These are phyloP conservation scores for Camelina hispida DNA, from an alignment of 345 rosid species.

Conservation along the genomic window DNA sequence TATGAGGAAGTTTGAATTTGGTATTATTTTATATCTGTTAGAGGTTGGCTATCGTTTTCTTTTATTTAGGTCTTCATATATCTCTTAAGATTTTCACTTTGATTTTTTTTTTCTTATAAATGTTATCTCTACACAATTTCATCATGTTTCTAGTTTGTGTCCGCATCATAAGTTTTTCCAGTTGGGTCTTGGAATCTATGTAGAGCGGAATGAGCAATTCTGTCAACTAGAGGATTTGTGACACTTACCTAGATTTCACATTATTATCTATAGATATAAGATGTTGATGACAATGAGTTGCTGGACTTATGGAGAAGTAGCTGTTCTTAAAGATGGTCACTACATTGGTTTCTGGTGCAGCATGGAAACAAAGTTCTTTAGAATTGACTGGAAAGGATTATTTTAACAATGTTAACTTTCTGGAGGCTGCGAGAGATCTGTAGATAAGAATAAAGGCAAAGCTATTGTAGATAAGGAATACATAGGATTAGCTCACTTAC, in stretches of 20 bases:
- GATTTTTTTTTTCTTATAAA: neutral
- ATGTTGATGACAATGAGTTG: slow-evolving; percentile 9
- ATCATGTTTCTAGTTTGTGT: slow-evolving; percentile 6
- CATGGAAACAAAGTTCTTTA: slow-evolving; percentile 16
- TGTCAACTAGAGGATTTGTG: slow-evolving; percentile 12
- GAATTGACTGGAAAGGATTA: slow-evolving; percentile 25
- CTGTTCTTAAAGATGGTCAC: slow-evolving; percentile 26
- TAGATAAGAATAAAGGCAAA: slow-evolving; percentile 23
- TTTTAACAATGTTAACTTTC: slow-evolving; percentile 16
- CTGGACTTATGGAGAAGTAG: slow-evolving; percentile 33
- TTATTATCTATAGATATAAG: slow-evolving; percentile 8
- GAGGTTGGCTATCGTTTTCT: slow-evolving; percentile 20
- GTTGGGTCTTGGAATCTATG: slow-evolving; percentile 12
- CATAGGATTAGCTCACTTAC: slow-evolving; percentile 18
- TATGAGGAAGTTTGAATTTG: neutral
- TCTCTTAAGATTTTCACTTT: neutral
- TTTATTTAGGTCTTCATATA: slow-evolving; percentile 32
- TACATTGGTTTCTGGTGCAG: slow-evolving; percentile 25
- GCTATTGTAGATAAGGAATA: slow-evolving; percentile 13
- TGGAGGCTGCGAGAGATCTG: slow-evolving; percentile 27
- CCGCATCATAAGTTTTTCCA: slow-evolving; percentile 7
- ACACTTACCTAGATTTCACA: slow-evolving; percentile 16
- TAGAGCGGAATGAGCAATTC: slow-evolving; percentile 5
- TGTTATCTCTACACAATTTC: neutral
- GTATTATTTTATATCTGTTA: neutral